Evolutionary conservation across 352 stramenopile genomes (phyloP).

Genomic region (Phytophthora sansomeana): DNA sequence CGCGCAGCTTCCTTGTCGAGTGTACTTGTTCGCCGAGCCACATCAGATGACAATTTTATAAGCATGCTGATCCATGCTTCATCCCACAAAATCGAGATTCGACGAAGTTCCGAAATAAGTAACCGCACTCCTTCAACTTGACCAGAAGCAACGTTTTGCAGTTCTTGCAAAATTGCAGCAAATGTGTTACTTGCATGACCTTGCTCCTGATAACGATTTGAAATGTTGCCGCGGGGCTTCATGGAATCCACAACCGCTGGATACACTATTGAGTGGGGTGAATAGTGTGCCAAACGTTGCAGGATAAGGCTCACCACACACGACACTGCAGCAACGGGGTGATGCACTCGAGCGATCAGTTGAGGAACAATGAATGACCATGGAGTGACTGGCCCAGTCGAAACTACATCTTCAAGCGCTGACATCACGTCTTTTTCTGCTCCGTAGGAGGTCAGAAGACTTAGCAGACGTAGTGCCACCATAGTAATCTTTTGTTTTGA

Average conservation of each 20-base stretch:
- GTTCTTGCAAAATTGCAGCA: conserved; percentile 50
- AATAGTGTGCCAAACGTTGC: conserved; percentile 65
- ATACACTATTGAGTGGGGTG: conserved; percentile 78
- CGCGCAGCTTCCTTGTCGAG: conserved; percentile 79
- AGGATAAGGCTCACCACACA: conserved; percentile 67
- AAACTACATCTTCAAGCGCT: conserved; percentile 56
- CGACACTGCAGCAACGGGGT: conserved; percentile 62
- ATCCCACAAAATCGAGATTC: conserved; percentile 87
- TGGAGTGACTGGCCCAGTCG: conserved; percentile 54
- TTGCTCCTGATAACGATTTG: conserved; percentile 9
- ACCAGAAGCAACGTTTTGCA: conserved; percentile 45
- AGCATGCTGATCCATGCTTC: conserved; percentile 80
- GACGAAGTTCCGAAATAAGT: conserved; percentile 76
- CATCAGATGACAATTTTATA: conserved; percentile 77
- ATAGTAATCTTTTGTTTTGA: conserved; percentile 50
- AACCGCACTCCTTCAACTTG: conserved; percentile 66
- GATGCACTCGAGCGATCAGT: conserved; percentile 67
- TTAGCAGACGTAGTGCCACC: conserved; percentile 68
- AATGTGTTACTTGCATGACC: conserved; percentile 30
- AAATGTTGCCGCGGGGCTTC: conserved; percentile 18
- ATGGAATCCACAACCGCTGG: conserved; percentile 73
- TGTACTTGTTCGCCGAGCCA: conserved; percentile 68
- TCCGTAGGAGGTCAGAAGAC: conserved; percentile 72
- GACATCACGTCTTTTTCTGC: conserved; percentile 50
- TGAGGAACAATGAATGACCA: conserved; percentile 82